Percentiles rank a stretch among this genome's conserved stretches.
phyloP scores from a whole-genome alignment of 345 rosid species.

The Corymbia maculata region DNA sequence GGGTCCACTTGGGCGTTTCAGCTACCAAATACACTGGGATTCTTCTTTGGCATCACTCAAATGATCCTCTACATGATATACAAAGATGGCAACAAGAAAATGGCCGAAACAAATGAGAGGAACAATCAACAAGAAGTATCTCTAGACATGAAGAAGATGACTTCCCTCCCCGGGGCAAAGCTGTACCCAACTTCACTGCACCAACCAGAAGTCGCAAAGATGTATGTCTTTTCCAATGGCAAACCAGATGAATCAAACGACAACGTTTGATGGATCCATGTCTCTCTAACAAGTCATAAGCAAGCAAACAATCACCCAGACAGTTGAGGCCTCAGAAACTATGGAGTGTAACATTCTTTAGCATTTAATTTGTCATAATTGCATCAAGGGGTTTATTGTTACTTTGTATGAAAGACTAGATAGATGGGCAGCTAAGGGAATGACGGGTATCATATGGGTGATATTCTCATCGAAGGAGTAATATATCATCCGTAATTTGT shows the following conservation, averaged over 20 bases:
- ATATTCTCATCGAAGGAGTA: not conserved
- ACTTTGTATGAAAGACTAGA: not conserved
- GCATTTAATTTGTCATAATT: not conserved
- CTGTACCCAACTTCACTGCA: not conserved
- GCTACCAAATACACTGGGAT: slow-evolving; percentile 48
- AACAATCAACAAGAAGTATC: not conserved
- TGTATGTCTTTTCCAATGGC: not conserved
- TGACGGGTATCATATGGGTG: not conserved
- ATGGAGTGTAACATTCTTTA: not conserved
- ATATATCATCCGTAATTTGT: not conserved
- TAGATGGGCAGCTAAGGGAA: not conserved
- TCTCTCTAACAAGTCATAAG: not conserved
- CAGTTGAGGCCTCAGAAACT: not conserved
- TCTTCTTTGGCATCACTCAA: slow-evolving; percentile 52
- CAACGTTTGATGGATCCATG: not conserved
- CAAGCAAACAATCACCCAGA: not conserved
- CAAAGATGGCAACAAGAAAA: slow-evolving; percentile 16
- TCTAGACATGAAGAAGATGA: not conserved
- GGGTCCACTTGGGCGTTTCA: slow-evolving; percentile 5
- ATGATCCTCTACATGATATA: slow-evolving; percentile 64
- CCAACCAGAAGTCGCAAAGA: not conserved
- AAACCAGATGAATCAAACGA: not conserved
- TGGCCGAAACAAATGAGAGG: not conserved
- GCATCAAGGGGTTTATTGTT: not conserved
- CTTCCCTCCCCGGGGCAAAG: not conserved